Percentiles rank a stretch among this genome's conserved stretches.
Conservation (phyloP, 1,139 yeast genomes). For the Sugiyamaella xylanicola region DNA sequence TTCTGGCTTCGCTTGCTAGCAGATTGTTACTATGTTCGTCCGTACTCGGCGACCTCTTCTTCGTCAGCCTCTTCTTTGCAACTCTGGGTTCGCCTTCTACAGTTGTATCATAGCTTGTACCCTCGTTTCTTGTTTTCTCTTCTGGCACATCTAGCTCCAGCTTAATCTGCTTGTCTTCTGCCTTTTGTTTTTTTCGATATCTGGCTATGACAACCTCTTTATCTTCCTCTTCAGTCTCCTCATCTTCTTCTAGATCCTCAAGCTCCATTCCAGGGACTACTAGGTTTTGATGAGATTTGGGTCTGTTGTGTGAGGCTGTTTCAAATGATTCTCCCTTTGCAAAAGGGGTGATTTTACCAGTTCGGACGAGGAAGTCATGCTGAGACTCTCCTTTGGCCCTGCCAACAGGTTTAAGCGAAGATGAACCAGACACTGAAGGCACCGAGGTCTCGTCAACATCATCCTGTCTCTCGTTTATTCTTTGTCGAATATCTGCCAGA, state of each 20-base stretch:
- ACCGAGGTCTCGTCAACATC: conserved; percentile 16
- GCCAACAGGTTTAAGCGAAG: conserved; percentile 33
- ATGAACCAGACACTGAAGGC: conserved; percentile 20
- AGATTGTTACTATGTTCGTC: neutral
- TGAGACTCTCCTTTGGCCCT: conserved; percentile 69
- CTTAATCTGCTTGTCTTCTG: conserved; percentile 24
- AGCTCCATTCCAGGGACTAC: conserved; percentile 48
- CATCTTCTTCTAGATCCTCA: conserved; percentile 32
- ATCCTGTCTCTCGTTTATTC: conserved; percentile 48
- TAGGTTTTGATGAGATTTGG: conserved; percentile 48
- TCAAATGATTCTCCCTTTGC: conserved; percentile 65
- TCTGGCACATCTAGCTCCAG: too few species aligned
- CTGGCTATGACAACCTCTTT: conserved; percentile 19
- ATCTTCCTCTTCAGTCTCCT: conserved; percentile 25
- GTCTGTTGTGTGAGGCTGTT: conserved; percentile 4
- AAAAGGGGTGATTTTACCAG: conserved; percentile 94
- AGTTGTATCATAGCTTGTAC: too few species aligned
- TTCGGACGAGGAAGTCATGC: conserved; percentile 77
- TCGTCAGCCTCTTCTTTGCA: neutral
- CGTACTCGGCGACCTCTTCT: neutral
- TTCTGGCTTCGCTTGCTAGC: neutral
- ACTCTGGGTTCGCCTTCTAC: too few species aligned
- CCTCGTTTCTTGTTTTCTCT: too few species aligned
- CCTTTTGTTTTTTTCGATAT: conserved; percentile 16
- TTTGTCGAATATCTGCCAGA: conserved; percentile 60